Percentiles rank a stretch among this genome's conserved stretches.
phyloP scores from a whole-genome alignment of 768 basidiomycete species.

The Hygrophoropsis aurantiaca region DNA sequence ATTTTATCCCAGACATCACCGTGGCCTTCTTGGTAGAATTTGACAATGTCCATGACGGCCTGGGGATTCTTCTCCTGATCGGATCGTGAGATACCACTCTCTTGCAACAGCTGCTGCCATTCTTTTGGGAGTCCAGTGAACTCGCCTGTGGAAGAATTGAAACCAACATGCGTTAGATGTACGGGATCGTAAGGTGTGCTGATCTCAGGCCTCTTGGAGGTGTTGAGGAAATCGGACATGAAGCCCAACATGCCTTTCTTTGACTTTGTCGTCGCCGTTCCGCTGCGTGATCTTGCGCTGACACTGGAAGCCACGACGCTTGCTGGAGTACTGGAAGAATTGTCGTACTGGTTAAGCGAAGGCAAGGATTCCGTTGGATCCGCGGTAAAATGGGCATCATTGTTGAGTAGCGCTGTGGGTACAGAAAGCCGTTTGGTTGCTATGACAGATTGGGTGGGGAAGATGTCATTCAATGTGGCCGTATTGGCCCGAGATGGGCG shows the following conservation, averaged over 20 bases:
- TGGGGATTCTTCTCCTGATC: conserved; percentile 99
- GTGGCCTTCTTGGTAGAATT: conserved; percentile 92
- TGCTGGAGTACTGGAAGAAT: background rate
- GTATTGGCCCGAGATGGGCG: conserved; percentile 86
- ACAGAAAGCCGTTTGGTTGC: conserved; percentile 53
- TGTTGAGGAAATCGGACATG: conserved; percentile 75
- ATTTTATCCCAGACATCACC: conserved; percentile 87
- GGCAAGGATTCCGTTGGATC: conserved; percentile 22
- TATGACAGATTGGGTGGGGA: conserved; percentile 42
- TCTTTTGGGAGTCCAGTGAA: conserved; percentile 98
- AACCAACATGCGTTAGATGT: conserved; percentile 98
- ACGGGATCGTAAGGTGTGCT: conserved; percentile 98
- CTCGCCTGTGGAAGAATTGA: conserved; percentile 98
- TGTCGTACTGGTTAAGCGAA: conserved; percentile 14
- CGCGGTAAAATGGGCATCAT: conserved; percentile 21
- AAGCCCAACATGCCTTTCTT: conserved; percentile 65
- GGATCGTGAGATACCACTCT: conserved; percentile 88
- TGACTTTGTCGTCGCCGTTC: conserved; percentile 39
- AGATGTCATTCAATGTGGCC: conserved; percentile 75
- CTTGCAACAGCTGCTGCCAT: conserved; percentile 96
- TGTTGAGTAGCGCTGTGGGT: conserved; percentile 33
- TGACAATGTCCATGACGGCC: conserved; percentile 98
- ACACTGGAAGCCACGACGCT: conserved; percentile 6
- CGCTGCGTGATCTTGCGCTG: conserved; percentile 41
- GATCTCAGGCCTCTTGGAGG: conserved; percentile 83